A percentile compares a stretch with the other conserved stretches of the same genome.
Evolutionary conservation across 805 yeast genomes (phyloP).

Genomic region (Starmerella scarabaei): DNA sequence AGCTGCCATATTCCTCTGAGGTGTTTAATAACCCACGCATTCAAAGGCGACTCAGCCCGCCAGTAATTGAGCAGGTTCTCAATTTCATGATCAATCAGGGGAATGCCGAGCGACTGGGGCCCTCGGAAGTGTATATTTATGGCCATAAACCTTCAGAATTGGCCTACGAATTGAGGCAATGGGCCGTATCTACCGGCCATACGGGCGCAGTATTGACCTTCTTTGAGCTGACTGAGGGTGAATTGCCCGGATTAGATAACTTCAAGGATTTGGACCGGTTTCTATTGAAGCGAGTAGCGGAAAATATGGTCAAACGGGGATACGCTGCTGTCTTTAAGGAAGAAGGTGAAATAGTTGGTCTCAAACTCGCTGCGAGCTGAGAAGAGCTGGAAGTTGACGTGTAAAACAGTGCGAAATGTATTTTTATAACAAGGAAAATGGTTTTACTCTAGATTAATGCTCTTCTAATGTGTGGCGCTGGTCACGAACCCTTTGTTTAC

Average conservation of each 20-base stretch:
- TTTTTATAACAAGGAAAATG: no score
- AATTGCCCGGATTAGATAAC: conserved; percentile 51
- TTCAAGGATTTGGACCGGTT: conserved; percentile 50
- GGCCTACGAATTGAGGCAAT: conserved; percentile 48
- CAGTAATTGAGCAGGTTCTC: conserved; percentile 45
- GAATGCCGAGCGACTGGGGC: conserved; percentile 43
- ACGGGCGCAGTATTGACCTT: conserved; percentile 62
- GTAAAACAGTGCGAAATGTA: no score
- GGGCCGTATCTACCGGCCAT: conserved; percentile 73
- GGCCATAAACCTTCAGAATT: conserved; percentile 63
- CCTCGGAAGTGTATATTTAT: conserved; percentile 34
- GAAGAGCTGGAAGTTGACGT: no score
- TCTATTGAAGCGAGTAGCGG: conserved; percentile 43
- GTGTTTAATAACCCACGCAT: conserved; percentile 26
- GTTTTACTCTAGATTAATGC: no score
- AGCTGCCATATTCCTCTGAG: conserved; percentile 27
- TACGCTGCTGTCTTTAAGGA: conserved; percentile 63
- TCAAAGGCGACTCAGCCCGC: conserved; percentile 36
- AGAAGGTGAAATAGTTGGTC: conserved; percentile 55
- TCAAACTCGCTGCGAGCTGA: conserved; percentile 35
- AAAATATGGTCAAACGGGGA: conserved; percentile 48
- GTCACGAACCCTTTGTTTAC: no score
- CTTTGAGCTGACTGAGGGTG: conserved; percentile 63
- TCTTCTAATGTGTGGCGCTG: no score
- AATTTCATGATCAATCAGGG: conserved; percentile 41